Evolutionary conservation across 2,329 filamentous ascomycete species (phyloP).

Genomic region (Stachybotrys echinatus): DNA sequence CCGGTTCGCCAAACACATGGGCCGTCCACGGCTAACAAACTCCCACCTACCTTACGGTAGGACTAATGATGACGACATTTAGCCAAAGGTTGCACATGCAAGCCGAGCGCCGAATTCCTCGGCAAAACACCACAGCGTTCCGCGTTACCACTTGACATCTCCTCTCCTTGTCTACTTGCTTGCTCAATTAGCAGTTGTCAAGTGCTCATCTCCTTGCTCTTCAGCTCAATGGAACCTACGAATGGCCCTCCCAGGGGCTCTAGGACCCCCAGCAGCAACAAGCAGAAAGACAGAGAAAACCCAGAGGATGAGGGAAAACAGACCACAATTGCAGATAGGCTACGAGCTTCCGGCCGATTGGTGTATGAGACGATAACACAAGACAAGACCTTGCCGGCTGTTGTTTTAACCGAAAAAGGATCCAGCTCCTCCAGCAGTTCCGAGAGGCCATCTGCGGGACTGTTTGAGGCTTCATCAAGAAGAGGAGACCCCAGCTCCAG

Average conservation of each 20-base stretch:
- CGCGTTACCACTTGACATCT: too few relatives aligned
- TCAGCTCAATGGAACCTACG: neutral
- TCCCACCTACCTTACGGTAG: too few relatives aligned
- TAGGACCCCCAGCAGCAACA: neutral
- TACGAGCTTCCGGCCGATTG: slow-evolving; percentile 20
- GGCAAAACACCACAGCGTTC: too few relatives aligned
- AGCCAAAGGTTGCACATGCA: too few relatives aligned
- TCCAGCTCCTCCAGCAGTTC: slow-evolving; percentile 1
- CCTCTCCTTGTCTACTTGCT: too few relatives aligned
- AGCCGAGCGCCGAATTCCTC: too few relatives aligned
- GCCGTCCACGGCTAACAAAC: too few relatives aligned
- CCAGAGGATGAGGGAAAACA: slow-evolving; percentile 3
- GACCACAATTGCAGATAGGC: slow-evolving; percentile 12
- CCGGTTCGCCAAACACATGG: too few relatives aligned
- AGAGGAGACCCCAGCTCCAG: neutral
- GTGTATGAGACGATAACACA: slow-evolving; percentile 17
- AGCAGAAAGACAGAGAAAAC: neutral
- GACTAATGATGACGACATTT: too few relatives aligned
- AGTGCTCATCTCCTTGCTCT: too few relatives aligned
- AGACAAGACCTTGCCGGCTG: slow-evolving; percentile 10
- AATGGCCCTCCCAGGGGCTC: neutral
- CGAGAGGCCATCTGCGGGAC: neutral
- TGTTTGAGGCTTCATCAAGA: neutral
- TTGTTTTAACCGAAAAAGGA: slow-evolving; percentile 13
- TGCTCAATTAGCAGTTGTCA: too few relatives aligned